Evolutionary conservation across 345 rosid species (phyloP).

Genomic region (Eucalyptus viminalis): DNA sequence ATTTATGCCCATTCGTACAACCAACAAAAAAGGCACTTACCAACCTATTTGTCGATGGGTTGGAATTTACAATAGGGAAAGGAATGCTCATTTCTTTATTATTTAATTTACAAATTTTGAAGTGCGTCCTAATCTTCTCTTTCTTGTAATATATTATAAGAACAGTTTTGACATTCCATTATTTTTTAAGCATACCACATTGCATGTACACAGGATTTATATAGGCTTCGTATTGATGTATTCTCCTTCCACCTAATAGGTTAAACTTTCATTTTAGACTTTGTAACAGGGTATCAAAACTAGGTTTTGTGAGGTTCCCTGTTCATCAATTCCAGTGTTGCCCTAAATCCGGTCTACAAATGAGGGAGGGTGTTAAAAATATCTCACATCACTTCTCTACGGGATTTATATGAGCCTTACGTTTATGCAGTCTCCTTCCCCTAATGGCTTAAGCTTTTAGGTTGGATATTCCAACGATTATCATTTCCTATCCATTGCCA

Average conservation of each 20-base stretch:
- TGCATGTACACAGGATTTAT: not conserved
- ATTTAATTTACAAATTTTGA: not conserved
- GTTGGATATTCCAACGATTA: not conserved
- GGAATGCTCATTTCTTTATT: not conserved
- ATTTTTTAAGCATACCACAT: not conserved
- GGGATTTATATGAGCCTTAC: not conserved
- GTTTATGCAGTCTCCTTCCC: no score
- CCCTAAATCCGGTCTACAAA: not conserved
- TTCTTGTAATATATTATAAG: not conserved
- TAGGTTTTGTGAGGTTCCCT: not conserved
- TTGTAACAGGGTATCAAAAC: not conserved
- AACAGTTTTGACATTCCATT: not conserved
- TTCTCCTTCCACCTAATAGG: not conserved
- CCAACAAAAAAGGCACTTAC: not conserved
- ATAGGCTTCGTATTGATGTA: not conserved
- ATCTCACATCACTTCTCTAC: not conserved
- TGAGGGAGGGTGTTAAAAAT: not conserved
- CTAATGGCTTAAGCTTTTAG: not conserved
- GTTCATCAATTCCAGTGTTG: not conserved
- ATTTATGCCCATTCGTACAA: not conserved
- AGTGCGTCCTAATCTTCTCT: not conserved
- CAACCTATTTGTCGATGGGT: not conserved
- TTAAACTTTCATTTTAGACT: not conserved
- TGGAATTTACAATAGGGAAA: not conserved
- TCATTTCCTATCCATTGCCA: not conserved